These are phyloP conservation scores for Dendrostoma leiphaemia DNA, from an alignment of 2,329 filamentous ascomycete genomes.

Conservation along the genomic window DNA sequence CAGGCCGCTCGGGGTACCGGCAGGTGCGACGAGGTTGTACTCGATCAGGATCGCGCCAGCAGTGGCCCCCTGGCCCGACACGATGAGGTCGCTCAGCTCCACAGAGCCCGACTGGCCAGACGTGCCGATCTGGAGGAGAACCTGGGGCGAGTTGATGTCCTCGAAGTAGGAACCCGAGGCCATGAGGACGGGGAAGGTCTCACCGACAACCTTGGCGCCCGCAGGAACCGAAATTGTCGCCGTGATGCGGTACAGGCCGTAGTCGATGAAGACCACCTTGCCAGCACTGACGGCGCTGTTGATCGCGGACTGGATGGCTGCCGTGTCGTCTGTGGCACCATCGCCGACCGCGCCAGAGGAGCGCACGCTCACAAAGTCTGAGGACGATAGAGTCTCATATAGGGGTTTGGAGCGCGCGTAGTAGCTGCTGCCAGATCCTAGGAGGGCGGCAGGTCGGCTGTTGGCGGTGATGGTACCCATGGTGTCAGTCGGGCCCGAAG, in stretches of 20 bases:
- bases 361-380: conserved; percentile 54
- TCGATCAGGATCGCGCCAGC: conserved; percentile 69
- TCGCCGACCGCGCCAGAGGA: conserved; percentile 41
- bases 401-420: conserved; percentile 70
- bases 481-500: conserved; percentile 37
- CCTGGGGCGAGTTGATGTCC: conserved; percentile 56
- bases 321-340: conserved; percentile 58
- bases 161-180: conserved; percentile 56
- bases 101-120: conserved; percentile 62
- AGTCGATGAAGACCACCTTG: conserved; percentile 55
- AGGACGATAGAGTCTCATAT: conserved; percentile 57
- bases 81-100: conserved; percentile 69
- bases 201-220: conserved; percentile 53
- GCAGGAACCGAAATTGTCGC: conserved; percentile 45
- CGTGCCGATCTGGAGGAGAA: conserved; percentile 59
- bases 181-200: conserved; percentile 50
- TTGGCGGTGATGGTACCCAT: conserved; percentile 46
- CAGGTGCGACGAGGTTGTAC: conserved; percentile 60
- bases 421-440: conserved; percentile 44
- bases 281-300: conserved; percentile 43
- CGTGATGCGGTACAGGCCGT: conserved; percentile 53
- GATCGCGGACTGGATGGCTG: conserved; percentile 57
- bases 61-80: conserved; percentile 65
- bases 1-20: conserved; percentile 46
- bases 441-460: conserved; percentile 50